These are phyloP conservation scores for Hanseniaspora jakobsenii DNA, from an alignment of 805 yeast species.

Conservation along the genomic window DNA sequence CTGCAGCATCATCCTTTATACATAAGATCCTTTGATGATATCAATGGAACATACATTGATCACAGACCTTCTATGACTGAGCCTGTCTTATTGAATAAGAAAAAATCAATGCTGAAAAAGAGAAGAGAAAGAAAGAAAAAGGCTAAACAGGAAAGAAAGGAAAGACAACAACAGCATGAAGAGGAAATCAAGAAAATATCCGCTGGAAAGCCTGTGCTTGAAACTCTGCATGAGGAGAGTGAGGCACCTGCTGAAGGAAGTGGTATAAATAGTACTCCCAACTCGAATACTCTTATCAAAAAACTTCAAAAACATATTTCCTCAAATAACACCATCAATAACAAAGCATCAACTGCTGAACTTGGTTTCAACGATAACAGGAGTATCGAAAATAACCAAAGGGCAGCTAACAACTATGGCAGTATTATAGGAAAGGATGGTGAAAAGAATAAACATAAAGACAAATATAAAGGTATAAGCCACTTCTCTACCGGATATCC, in stretches of 20 bases:
- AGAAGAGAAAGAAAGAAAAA: slow-evolving; percentile 18
- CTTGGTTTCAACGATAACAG: too few species aligned
- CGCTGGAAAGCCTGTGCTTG: background rate
- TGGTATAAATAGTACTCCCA: too few species aligned
- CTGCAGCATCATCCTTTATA: slow-evolving; percentile 14
- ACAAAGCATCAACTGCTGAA: too few species aligned
- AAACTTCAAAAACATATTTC: slow-evolving; percentile 6
- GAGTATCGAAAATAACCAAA: background rate
- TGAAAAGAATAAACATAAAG: background rate
- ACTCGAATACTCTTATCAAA: too few species aligned
- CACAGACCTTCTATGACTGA: slow-evolving; percentile 17
- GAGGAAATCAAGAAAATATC: background rate
- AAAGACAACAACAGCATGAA: slow-evolving; percentile 30
- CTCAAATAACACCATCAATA: background rate
- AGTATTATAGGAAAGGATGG: slow-evolving; percentile 1
- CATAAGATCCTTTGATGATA: slow-evolving; percentile 15
- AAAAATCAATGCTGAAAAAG: slow-evolving; percentile 14
- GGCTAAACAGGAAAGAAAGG: slow-evolving; percentile 13
- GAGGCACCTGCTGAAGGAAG: too few species aligned
- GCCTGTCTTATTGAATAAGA: slow-evolving; percentile 14
- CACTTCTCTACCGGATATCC: slow-evolving; percentile 4
- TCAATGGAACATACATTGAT: slow-evolving; percentile 15
- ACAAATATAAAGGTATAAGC: slow-evolving; percentile 13
- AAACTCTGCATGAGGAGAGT: slow-evolving; percentile 12
- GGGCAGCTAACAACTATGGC: background rate